Percentiles rank a stretch among this genome's conserved stretches.
These are phyloP conservation scores for Arctium minus DNA, from an alignment of 129 eudicot species.

Conservation along the genomic window DNA sequence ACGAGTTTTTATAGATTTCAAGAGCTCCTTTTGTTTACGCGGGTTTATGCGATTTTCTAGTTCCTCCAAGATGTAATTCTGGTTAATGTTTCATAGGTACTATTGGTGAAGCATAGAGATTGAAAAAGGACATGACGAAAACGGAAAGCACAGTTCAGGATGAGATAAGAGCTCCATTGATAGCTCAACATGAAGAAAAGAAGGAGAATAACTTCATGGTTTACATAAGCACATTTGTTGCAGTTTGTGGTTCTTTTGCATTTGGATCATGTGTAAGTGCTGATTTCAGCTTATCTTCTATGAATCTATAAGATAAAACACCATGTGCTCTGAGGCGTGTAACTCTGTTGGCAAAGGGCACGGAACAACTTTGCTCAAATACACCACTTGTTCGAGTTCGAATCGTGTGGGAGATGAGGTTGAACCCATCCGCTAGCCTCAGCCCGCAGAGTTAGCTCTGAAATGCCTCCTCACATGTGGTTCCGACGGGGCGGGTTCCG, in stretches of 20 bases:
- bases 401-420: not conserved
- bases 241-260: constrained; percentile 42
- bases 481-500: not conserved
- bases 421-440: not conserved
- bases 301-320: not conserved
- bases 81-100: not conserved
- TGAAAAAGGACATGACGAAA: constrained; percentile 19
- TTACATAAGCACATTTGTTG: constrained; percentile 40
- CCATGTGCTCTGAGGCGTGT: not conserved
- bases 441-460: not conserved
- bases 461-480: not conserved
- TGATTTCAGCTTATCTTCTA: not conserved
- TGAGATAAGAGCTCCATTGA: constrained; percentile 27
- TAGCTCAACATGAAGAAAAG: constrained; percentile 16
- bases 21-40: not conserved
- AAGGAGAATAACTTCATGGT: constrained; percentile 32
- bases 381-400: not conserved
- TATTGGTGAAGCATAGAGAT: constrained; percentile 6
- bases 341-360: not conserved
- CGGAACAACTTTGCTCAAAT: not conserved
- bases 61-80: not conserved
- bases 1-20: not conserved
- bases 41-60: not conserved
- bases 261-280: constrained; percentile 43
- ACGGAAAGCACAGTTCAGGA: constrained; percentile 14